phyloP scores from a whole-genome alignment of 352 stramenopile genomes.

The Saprolegnia parasitica region DNA sequence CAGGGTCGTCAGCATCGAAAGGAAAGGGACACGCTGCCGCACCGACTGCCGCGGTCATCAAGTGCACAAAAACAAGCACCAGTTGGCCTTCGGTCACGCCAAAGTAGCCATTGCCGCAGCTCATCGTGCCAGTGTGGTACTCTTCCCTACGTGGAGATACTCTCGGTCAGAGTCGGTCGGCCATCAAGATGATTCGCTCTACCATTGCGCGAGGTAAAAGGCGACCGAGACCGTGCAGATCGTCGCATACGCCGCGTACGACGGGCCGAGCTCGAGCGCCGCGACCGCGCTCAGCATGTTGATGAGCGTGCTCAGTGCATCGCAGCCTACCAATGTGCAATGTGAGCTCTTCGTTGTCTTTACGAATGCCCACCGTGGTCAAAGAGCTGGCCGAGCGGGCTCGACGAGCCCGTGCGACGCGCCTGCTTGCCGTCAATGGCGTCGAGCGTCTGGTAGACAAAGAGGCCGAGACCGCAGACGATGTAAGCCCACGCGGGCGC shows the following conservation, averaged over 20 bases:
- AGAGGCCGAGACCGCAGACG: constrained; percentile 67
- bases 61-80: constrained; percentile 60
- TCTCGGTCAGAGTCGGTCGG: background rate
- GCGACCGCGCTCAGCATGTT: constrained; percentile 73
- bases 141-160: constrained; percentile 70
- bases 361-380: constrained; percentile 84
- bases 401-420: constrained; percentile 89
- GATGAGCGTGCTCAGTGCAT: constrained; percentile 77
- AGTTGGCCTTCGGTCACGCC: constrained; percentile 83
- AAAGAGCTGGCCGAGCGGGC: constrained; percentile 96
- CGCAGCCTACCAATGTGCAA: constrained; percentile 40
- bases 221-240: constrained; percentile 73
- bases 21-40: constrained; percentile 40
- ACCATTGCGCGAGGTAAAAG: constrained; percentile 82
- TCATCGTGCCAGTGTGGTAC: constrained; percentile 87
- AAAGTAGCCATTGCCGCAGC: constrained; percentile 78
- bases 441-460: constrained; percentile 97
- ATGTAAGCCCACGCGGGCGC: constrained; percentile 73
- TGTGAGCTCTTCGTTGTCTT: background rate
- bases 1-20: background rate
- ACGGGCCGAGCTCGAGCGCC: constrained; percentile 51
- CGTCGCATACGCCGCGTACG: constrained; percentile 44
- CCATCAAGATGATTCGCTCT: background rate
- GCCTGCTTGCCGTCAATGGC: constrained; percentile 99
- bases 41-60: constrained; percentile 54